A percentile compares a stretch with the other conserved stretches of the same genome.
Conservation (phyloP, 2,329 filamentous ascomycete genomes). For the Madurella mycetomatis region DNA sequence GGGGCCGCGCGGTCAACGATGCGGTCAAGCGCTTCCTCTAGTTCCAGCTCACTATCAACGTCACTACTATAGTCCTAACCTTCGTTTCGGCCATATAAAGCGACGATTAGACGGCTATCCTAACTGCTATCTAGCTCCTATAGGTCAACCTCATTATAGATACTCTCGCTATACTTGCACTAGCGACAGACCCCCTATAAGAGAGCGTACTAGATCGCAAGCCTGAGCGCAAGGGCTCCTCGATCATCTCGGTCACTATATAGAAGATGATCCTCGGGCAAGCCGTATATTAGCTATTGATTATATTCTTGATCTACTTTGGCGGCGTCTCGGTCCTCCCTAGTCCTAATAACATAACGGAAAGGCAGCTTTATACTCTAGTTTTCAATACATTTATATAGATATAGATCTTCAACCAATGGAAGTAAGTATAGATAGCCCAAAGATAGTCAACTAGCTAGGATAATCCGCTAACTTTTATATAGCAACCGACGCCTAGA, state of each 20-base stretch:
- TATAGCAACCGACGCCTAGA: slow-evolving; percentile 80
- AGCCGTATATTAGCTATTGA: slow-evolving; percentile 79
- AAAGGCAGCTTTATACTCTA: slow-evolving; percentile 64
- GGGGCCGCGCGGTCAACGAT: slow-evolving; percentile 74
- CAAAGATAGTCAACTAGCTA: background rate
- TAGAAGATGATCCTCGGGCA: slow-evolving; percentile 99
- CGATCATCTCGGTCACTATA: slow-evolving; percentile 82
- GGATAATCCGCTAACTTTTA: slow-evolving; percentile 8
- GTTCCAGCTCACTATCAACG: slow-evolving; percentile 82
- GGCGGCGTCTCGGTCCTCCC: slow-evolving; percentile 31
- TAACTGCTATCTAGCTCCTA: slow-evolving; percentile 85
- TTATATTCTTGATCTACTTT: slow-evolving; percentile 75
- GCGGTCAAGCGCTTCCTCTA: slow-evolving; percentile 73
- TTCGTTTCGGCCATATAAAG: slow-evolving; percentile 82
- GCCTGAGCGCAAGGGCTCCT: slow-evolving; percentile 52
- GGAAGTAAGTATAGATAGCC: slow-evolving; percentile 62
- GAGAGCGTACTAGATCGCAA: slow-evolving; percentile 76
- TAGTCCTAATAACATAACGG: slow-evolving; percentile 35
- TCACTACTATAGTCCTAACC: slow-evolving; percentile 81
- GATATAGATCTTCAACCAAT: slow-evolving; percentile 99
- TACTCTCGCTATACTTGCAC: slow-evolving; percentile 81
- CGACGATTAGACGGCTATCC: slow-evolving; percentile 63
- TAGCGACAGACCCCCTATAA: slow-evolving; percentile 86
- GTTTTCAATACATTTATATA: slow-evolving; percentile 98
- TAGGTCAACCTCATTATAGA: slow-evolving; percentile 99